Conservation (phyloP, 1,284 basidiomycete species). For the Butyriboletus appendiculatus region DNA sequence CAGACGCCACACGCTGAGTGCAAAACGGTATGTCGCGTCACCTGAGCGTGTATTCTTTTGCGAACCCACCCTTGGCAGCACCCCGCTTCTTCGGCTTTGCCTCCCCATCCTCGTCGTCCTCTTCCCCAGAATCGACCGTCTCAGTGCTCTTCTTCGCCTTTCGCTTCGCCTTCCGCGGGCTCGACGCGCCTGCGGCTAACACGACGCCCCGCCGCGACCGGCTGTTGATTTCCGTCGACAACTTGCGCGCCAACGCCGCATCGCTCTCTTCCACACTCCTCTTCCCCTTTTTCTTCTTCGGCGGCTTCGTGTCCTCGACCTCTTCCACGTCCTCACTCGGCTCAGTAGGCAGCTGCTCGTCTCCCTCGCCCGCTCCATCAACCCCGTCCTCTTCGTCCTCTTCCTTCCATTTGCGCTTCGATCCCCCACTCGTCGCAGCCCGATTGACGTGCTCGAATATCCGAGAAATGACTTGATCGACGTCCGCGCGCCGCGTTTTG, state of each 20-base stretch:
- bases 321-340: slow-evolving; percentile 29
- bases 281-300: slow-evolving; percentile 51
- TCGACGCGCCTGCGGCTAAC: slow-evolving; percentile 51
- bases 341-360: slow-evolving; percentile 24
- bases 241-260: slow-evolving; percentile 67
- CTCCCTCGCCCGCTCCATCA: slow-evolving; percentile 33
- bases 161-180: slow-evolving; percentile 42
- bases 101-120: slow-evolving; percentile 48
- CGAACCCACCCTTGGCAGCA: slow-evolving; percentile 66
- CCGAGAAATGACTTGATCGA: slow-evolving; percentile 58
- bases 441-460: slow-evolving; percentile 61
- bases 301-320: slow-evolving; percentile 37
- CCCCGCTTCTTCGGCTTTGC: slow-evolving; percentile 41
- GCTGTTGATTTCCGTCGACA: slow-evolving; percentile 72
- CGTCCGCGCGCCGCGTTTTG: slow-evolving; percentile 56
- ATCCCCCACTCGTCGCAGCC: slow-evolving; percentile 32
- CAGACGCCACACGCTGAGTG: background rate
- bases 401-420: slow-evolving; percentile 33
- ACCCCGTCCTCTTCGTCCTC: slow-evolving; percentile 33
- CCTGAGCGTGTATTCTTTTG: slow-evolving; percentile 79
- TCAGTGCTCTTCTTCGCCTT: slow-evolving; percentile 60
- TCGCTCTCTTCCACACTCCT: slow-evolving; percentile 49
- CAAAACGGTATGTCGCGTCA: slow-evolving; percentile 26
- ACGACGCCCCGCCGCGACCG: slow-evolving; percentile 49
- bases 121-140: slow-evolving; percentile 55